phyloP scores from a whole-genome alignment of 2,329 filamentous ascomycete species.

The Sclerotinia sclerotiorum region DNA sequence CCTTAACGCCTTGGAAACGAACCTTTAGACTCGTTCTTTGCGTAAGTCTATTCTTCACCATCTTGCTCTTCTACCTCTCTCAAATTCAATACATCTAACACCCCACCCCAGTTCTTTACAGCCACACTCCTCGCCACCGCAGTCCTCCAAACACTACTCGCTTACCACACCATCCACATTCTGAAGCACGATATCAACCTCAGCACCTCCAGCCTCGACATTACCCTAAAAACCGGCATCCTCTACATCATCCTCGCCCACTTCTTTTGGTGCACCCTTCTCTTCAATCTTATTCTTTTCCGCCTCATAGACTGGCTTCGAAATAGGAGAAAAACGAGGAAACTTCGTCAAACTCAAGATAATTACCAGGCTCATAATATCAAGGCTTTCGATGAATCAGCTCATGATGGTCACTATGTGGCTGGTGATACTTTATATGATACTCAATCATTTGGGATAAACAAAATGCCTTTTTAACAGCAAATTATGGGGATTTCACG shows the following conservation, averaged over 20 bases:
- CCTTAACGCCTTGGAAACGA: background rate
- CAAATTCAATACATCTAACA: background rate
- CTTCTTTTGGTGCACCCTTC: background rate
- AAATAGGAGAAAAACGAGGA: background rate
- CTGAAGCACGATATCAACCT: background rate
- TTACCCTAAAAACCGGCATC: background rate
- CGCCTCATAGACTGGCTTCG: conserved; percentile 9
- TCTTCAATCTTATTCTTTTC: conserved; percentile 3
- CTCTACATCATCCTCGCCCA: background rate
- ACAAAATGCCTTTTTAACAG: background rate
- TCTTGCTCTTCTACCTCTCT: background rate
- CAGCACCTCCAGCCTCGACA: background rate
- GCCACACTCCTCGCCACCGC: background rate
- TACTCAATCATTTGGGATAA: background rate
- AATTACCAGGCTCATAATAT: background rate
- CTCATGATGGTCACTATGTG: background rate
- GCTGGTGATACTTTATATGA: background rate
- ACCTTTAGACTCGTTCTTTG: conserved; percentile 8
- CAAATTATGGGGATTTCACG: background rate
- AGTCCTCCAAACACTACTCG: conserved; percentile 1
- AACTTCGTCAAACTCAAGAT: background rate
- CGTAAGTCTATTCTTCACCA: background rate
- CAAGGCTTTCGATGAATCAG: background rate
- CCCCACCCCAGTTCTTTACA: background rate
- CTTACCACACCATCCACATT: background rate